Conservation (phyloP, 2,329 filamentous ascomycete genomes). For the Ilyonectria destructans region DNA sequence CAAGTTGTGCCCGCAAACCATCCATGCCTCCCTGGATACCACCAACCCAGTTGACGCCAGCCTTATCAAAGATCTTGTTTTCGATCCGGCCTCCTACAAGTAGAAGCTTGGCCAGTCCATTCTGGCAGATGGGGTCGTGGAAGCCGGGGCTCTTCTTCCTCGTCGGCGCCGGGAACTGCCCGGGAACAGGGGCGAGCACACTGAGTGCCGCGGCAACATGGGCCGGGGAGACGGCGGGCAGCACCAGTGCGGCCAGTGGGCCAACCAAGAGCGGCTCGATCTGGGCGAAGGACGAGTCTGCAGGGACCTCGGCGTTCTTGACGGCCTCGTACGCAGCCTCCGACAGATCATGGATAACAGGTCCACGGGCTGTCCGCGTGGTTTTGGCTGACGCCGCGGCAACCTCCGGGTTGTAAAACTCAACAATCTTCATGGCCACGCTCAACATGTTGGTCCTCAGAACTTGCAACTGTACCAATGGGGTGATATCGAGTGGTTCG, state of each 20-base stretch:
- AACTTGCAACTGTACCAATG: constrained; percentile 83
- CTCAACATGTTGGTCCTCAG: constrained; percentile 92
- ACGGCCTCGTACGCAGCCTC: constrained; percentile 67
- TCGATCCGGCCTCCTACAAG: constrained; percentile 91
- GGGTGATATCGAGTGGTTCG: constrained; percentile 66
- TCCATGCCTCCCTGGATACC: constrained; percentile 87
- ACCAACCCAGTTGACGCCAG: constrained; percentile 77
- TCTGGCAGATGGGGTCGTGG: constrained; percentile 85
- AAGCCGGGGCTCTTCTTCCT: constrained; percentile 85
- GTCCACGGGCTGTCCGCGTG: constrained; percentile 51
- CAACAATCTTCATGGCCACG: constrained; percentile 86
- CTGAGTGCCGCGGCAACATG: constrained; percentile 87
- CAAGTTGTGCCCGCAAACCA: constrained; percentile 85
- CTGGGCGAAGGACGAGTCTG: constrained; percentile 65
- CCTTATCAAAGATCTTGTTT: constrained; percentile 85
- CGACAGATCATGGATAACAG: constrained; percentile 69
- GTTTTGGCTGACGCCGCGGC: constrained; percentile 54
- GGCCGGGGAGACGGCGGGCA: constrained; percentile 87
- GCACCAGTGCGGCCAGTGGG: constrained; percentile 83
- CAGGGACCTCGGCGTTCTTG: constrained; percentile 55
- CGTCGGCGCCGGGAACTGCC: constrained; percentile 84
- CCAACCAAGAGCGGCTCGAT: constrained; percentile 86
- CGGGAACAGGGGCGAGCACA: constrained; percentile 81
- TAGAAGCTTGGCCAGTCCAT: constrained; percentile 88
- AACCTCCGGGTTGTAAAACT: constrained; percentile 78